Evolutionary conservation across 352 stramenopile species (phyloP), one percentile per base, ranked within the genome.

Genomic region (Globisporangium lucens): DNA sequence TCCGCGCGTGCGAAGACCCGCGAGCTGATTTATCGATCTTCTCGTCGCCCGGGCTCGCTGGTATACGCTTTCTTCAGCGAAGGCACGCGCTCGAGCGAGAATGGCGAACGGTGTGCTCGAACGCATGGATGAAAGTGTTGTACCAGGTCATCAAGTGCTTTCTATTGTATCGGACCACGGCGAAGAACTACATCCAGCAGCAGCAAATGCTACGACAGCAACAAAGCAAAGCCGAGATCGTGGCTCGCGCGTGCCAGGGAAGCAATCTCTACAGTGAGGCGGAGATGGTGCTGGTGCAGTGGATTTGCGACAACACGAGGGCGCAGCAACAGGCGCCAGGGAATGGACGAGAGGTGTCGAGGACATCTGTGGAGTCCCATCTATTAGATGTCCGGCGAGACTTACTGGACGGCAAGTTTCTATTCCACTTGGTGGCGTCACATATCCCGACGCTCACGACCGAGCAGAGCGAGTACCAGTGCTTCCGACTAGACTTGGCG

Each of bases 61-160:
- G 65, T 1, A 75, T 94, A 41, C 75, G 74, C 3, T 90, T 89
- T 67, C 70, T 92, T 1, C 74, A 88, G 33, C 73, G 83, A 43
- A 75, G 86, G 0, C 72, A 78, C 15, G 73, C 51, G 0, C 68
- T 94, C 0, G 82, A 93, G 52, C 79, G 67, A 7, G 87, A 93
- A 55, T 96, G 82, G 83, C 59, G 30, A 0, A 29, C 35, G 0
- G 62, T 94, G 5, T 94, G 79, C 55, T 59, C 56, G 0, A 69
- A 67, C 17, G 83, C 89, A 2, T 98, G 91, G 92, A 91, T 95
- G 72, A 86, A 89, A 58, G 79, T 98, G 7, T 60, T 98, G 20
- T 93, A 94, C 41, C 92, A 98, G 66, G 79, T 94, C 6, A 78
- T 98, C 66, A 97, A 97, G 61, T 94, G 97, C 43, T 98, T 98